Conservation (phyloP, 1,284 basidiomycete species). For the Tylopilus sp. region DNA sequence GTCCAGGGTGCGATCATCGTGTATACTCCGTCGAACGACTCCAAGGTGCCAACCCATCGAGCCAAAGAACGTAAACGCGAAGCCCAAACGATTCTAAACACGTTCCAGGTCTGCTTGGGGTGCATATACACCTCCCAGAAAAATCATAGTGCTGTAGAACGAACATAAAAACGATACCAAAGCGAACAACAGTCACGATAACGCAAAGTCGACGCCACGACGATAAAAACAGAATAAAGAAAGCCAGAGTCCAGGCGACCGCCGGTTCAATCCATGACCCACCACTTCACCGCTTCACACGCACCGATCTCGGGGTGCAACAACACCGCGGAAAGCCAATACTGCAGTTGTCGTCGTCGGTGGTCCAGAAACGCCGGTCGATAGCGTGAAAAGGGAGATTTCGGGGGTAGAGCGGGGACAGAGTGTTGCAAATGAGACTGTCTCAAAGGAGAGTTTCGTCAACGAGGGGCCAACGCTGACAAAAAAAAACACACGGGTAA, state of each 20-base stretch:
- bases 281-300: slow-evolving; percentile 54
- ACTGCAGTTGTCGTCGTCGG: slow-evolving; percentile 60
- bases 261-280: slow-evolving; percentile 56
- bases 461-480: not conserved
- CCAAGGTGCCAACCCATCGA: no score
- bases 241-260: no score
- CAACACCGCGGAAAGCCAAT: slow-evolving; percentile 64
- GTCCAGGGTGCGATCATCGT: no score
- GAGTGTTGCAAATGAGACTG: slow-evolving; percentile 46
- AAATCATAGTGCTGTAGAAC: no score
- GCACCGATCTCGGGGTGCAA: slow-evolving; percentile 73
- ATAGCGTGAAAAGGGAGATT: slow-evolving; percentile 64
- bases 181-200: not conserved
- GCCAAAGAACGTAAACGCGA: no score
- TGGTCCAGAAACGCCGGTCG: slow-evolving; percentile 66
- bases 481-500: slow-evolving; percentile 46
- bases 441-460: not conserved
- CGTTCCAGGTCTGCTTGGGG: no score
- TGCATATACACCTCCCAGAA: no score
- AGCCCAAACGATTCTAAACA: no score
- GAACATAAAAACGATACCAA: no score
- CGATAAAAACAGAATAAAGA: not conserved
- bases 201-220: not conserved
- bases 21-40: no score
- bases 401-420: slow-evolving; percentile 65